Evolutionary conservation across 805 yeast species (phyloP).

Genomic region (Kodamaea neixiangensis): DNA sequence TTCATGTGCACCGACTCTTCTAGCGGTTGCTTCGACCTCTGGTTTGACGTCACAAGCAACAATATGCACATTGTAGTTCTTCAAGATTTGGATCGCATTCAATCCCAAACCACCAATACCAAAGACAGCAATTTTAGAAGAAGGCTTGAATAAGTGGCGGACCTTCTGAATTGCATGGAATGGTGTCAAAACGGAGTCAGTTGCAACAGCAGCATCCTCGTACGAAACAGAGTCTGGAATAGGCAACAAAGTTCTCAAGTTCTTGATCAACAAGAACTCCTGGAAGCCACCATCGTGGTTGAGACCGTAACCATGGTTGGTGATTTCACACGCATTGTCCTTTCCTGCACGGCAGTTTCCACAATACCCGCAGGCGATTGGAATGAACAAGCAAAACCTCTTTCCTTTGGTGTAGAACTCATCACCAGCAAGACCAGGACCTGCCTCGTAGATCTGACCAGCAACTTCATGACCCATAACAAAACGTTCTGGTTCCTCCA

Average conservation of each 20-base stretch:
- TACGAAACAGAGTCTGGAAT: conserved; percentile 42
- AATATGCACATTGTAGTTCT: conserved; percentile 31
- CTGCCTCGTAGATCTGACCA: conserved; percentile 36
- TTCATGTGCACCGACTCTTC: conserved; percentile 42
- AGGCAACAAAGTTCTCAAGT: conserved; percentile 36
- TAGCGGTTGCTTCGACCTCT: conserved; percentile 28
- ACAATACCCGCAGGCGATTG: conserved; percentile 38
- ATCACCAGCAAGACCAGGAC: conserved; percentile 24
- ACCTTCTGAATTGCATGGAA: conserved; percentile 43
- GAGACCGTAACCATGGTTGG: conserved; percentile 33
- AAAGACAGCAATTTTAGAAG: conserved; percentile 37
- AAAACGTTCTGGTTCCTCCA: conserved; percentile 27
- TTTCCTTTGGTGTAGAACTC: conserved; percentile 29
- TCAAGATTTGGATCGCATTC: conserved; percentile 44
- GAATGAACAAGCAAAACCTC: conserved; percentile 32
- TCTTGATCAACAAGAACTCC: conserved; percentile 37
- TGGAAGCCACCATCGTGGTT: conserved; percentile 45
- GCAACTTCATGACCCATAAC: conserved; percentile 50
- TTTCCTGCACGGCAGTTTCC: conserved; percentile 34
- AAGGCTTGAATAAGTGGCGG: conserved; percentile 28
- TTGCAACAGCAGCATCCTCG: conserved; percentile 42
- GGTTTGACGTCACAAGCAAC: conserved; percentile 37
- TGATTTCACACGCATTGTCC: conserved; percentile 31
- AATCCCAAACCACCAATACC: conserved; percentile 47
- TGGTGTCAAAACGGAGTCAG: conserved; percentile 46